These are phyloP conservation scores for Ustilago loliicola DNA, from an alignment of 1,284 basidiomycete genomes.

Conservation along the genomic window DNA sequence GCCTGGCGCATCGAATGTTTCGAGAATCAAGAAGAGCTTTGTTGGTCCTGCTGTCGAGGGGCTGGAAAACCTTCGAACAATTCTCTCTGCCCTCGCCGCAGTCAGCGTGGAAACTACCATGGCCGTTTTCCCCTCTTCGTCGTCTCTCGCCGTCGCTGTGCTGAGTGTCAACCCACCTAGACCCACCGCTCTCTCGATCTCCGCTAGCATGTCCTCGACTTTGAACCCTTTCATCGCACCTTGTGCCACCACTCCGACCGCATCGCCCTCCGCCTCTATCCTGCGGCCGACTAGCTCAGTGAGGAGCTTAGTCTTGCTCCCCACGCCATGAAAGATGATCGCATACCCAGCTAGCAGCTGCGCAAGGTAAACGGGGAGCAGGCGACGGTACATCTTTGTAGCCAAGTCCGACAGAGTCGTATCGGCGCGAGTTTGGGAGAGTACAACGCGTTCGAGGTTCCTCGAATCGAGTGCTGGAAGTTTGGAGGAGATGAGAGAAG, in stretches of 20 bases:
- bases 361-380: conserved; percentile 45
- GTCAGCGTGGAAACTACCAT: conserved; percentile 38
- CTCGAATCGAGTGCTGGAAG: conserved; percentile 35
- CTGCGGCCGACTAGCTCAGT: conserved; percentile 23
- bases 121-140: conserved; percentile 4
- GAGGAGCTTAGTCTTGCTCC: conserved; percentile 40
- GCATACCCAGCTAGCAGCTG: conserved; percentile 48
- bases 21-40: conserved; percentile 43
- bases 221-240: conserved; percentile 54
- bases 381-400: conserved; percentile 34
- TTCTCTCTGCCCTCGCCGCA: conserved; percentile 37
- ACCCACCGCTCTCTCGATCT: conserved; percentile 39
- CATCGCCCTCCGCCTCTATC: conserved; percentile 45
- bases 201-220: conserved; percentile 47
- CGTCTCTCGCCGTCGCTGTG: conserved; percentile 8
- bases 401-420: conserved; percentile 31
- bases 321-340: conserved; percentile 54
- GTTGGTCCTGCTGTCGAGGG: conserved; percentile 15
- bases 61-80: conserved; percentile 29
- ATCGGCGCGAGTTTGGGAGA: conserved; percentile 18
- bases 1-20: conserved; percentile 47
- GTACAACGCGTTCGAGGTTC: conserved; percentile 25
- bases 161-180: conserved; percentile 31
- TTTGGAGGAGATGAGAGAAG: conserved; percentile 39
- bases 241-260: conserved; percentile 53